Evolutionary conservation across 2,329 filamentous ascomycete species (phyloP).

Genomic region (Thelonectria olida): DNA sequence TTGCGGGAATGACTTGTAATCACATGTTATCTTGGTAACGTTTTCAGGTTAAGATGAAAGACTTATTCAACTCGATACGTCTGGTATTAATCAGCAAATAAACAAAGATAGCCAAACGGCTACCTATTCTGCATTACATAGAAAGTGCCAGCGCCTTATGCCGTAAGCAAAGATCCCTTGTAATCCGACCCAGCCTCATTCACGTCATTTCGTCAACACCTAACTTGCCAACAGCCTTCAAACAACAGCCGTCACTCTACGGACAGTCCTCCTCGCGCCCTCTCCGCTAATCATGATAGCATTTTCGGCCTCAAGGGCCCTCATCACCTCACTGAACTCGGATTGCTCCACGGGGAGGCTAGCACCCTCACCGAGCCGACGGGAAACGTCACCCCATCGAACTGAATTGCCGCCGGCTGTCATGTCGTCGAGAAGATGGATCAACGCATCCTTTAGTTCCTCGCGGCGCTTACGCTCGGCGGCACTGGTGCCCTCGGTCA

Average conservation of each 20-base stretch:
- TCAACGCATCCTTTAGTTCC: conserved; percentile 83
- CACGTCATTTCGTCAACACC: conserved; percentile 25
- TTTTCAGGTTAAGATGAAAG: neutral
- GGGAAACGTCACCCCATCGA: conserved; percentile 80
- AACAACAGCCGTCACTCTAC: conserved; percentile 68
- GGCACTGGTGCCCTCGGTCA: conserved; percentile 93
- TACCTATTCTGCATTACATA: conserved; percentile 28
- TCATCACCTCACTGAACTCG: conserved; percentile 86
- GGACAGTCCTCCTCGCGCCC: conserved; percentile 82
- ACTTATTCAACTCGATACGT: neutral
- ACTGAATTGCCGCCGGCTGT: conserved; percentile 73
- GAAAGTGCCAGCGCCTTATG: conserved; percentile 37
- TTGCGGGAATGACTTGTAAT: too few species aligned
- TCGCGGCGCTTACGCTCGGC: conserved; percentile 84
- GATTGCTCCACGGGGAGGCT: conserved; percentile 76
- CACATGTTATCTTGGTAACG: too few species aligned
- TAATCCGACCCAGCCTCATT: conserved; percentile 29
- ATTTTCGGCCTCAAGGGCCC: conserved; percentile 85
- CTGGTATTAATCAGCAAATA: conserved; percentile 23
- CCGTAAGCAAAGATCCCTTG: conserved; percentile 26
- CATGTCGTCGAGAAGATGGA: conserved; percentile 83
- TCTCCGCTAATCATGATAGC: conserved; percentile 83
- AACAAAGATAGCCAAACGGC: conserved; percentile 12
- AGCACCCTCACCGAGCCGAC: conserved; percentile 75
- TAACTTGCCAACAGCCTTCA: conserved; percentile 16